Percentiles rank a stretch among this genome's conserved stretches.
Conservation (phyloP, 2,329 filamentous ascomycete genomes). For the Madurella mycetomatis region DNA sequence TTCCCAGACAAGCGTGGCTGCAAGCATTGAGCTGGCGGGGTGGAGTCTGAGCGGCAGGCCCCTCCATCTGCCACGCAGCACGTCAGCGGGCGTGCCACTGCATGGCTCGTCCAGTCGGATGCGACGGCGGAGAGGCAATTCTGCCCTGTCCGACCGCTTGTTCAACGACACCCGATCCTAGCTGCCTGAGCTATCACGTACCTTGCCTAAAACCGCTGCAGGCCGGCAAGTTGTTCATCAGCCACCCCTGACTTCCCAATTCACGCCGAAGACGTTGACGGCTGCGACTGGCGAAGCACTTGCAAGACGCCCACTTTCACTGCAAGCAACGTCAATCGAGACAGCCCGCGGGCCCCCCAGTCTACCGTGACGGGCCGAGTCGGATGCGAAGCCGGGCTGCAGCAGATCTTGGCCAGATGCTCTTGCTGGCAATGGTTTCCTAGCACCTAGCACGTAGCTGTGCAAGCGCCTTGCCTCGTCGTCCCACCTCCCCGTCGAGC, state of each 20-base stretch:
- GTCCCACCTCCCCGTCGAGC: background rate
- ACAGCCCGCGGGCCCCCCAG: background rate
- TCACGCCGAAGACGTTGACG: background rate
- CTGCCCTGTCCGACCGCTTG: slow-evolving; percentile 8
- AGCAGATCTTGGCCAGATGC: background rate
- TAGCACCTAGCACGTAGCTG: slow-evolving; percentile 2
- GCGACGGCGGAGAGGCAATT: slow-evolving; percentile 1
- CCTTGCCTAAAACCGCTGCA: background rate
- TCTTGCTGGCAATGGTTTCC: slow-evolving; percentile 10
- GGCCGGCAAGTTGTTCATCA: background rate
- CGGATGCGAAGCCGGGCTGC: slow-evolving; percentile 8
- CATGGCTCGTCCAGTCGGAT: slow-evolving; percentile 4
- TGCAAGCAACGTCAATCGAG: background rate
- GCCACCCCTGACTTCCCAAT: background rate
- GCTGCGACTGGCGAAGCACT: background rate
- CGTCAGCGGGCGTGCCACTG: slow-evolving; percentile 1
- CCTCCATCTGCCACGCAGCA: slow-evolving; percentile 1
- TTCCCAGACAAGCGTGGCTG: too few species aligned
- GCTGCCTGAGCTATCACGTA: background rate
- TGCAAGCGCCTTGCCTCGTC: background rate
- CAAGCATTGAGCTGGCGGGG: too few species aligned
- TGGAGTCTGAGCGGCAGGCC: background rate
- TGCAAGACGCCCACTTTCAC: background rate
- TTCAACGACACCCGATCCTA: slow-evolving; percentile 5
- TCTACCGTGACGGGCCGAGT: background rate